A percentile compares a stretch with the other conserved stretches of the same genome.
These are phyloP conservation scores for Scedosporium aurantiacum DNA, from an alignment of 2,329 filamentous ascomycete species.

Conservation along the genomic window DNA sequence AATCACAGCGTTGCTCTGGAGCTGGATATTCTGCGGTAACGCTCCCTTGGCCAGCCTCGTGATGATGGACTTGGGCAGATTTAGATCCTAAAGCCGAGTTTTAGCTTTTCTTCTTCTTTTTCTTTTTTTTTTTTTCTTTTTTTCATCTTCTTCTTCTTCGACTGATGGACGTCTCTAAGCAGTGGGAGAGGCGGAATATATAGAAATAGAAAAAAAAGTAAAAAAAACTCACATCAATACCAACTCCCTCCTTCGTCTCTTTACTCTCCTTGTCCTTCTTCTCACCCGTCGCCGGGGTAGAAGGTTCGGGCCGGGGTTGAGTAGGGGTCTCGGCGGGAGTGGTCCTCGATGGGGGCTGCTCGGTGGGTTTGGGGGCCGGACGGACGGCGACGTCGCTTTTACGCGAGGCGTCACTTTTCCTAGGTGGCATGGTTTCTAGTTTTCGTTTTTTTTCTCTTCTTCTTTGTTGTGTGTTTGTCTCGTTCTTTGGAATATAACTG, in stretches of 20 bases:
- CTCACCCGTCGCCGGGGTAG: conserved; percentile 11
- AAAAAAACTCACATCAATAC: conserved; percentile 39
- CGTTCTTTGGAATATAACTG: neutral
- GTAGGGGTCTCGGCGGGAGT: neutral
- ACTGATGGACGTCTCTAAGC: too few relatives aligned
- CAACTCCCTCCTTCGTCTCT: conserved; percentile 26
- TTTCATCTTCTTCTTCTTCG: too few relatives aligned
- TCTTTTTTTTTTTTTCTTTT: too few relatives aligned
- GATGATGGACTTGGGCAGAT: conserved; percentile 70
- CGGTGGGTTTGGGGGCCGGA: neutral
- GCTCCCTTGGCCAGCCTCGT: conserved; percentile 70
- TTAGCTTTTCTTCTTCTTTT: conserved; percentile 4
- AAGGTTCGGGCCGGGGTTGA: neutral
- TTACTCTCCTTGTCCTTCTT: conserved; percentile 25
- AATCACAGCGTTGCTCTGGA: conserved; percentile 70
- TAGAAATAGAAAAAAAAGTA: too few relatives aligned
- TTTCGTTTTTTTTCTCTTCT: too few relatives aligned
- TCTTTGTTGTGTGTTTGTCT: neutral
- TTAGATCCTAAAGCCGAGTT: conserved; percentile 48
- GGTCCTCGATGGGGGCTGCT: neutral
- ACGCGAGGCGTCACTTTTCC: conserved; percentile 38
- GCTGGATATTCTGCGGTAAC: conserved; percentile 68
- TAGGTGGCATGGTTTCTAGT: conserved; percentile 36
- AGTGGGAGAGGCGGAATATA: neutral
- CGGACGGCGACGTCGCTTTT: conserved; percentile 28